phyloP scores from a whole-genome alignment of 2,329 filamentous ascomycete genomes.

The Calonectria pauciramosa region DNA sequence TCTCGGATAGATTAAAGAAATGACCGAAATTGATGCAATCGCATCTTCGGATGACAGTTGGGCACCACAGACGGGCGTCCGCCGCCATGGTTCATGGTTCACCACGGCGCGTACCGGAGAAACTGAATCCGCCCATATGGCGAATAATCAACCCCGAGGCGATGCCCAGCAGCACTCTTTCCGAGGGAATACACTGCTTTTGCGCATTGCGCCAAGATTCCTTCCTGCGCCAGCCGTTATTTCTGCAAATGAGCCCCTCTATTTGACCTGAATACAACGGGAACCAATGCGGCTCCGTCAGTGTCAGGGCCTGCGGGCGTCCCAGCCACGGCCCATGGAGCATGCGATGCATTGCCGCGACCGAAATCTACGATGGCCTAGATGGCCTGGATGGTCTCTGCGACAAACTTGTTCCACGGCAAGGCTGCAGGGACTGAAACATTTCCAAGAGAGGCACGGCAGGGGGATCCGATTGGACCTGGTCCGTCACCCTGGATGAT shows the following conservation, averaged over 20 bases:
- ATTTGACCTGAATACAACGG: background rate
- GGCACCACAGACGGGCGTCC: background rate
- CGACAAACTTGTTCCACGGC: background rate
- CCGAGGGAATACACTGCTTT: background rate
- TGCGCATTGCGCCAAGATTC: background rate
- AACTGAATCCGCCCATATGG: background rate
- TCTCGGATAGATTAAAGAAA: slow-evolving; percentile 14
- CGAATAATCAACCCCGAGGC: background rate
- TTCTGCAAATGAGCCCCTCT: background rate
- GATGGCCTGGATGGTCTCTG: background rate
- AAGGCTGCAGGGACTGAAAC: slow-evolving; percentile 12
- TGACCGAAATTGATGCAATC: slow-evolving; percentile 1
- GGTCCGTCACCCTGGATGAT: slow-evolving; percentile 1
- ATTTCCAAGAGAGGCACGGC: background rate
- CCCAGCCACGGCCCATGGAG: background rate
- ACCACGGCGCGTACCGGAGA: background rate
- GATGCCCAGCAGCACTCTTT: background rate
- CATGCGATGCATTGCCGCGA: slow-evolving; percentile 1
- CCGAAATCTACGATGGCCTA: background rate
- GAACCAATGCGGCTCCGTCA: background rate
- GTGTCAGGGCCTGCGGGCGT: background rate
- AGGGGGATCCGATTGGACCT: background rate
- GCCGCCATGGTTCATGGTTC: slow-evolving; percentile 3
- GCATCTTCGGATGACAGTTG: slow-evolving; percentile 19
- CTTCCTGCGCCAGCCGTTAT: background rate